phyloP scores from a whole-genome alignment of 805 yeast species.

The Lipomyces japonicus region DNA sequence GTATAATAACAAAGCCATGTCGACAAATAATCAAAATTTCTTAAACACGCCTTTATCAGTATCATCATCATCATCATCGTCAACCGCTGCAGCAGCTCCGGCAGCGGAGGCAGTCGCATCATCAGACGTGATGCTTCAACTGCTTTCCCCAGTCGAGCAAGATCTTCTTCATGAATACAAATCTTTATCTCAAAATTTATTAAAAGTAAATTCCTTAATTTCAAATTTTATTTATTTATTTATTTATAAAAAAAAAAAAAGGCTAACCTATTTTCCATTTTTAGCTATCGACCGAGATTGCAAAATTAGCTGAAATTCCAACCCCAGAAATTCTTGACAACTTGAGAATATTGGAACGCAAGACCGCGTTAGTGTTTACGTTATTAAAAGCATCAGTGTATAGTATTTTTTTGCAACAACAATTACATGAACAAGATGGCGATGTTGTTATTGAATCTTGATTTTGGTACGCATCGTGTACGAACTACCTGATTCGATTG shows the following conservation, averaged over 20 bases:
- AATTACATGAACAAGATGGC: constrained; percentile 29
- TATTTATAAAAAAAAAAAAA: neutral
- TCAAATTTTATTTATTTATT: neutral
- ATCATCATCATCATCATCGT: too few species aligned
- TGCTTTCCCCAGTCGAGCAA: constrained; percentile 20
- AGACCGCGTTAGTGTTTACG: constrained; percentile 61
- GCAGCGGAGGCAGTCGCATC: constrained; percentile 6
- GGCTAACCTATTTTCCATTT: neutral
- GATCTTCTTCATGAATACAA: constrained; percentile 20
- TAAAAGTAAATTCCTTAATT: constrained; percentile 3
- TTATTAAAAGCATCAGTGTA: constrained; percentile 68
- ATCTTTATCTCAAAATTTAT: constrained; percentile 10
- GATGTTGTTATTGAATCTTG: neutral
- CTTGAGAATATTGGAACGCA: constrained; percentile 58
- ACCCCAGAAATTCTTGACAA: constrained; percentile 45
- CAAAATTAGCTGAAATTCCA: constrained; percentile 19
- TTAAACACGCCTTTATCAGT: too few species aligned
- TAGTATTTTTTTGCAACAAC: constrained; percentile 53
- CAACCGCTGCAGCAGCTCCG: too few species aligned
- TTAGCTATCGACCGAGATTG: constrained; percentile 19
- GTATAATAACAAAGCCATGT: too few species aligned
- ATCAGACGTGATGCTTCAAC: constrained; percentile 11
- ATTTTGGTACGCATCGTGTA: neutral
- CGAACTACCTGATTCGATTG: too few species aligned
- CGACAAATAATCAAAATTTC: too few species aligned